Percentiles rank a stretch among this genome's conserved stretches.
phyloP scores from a whole-genome alignment of 2,329 filamentous ascomycete genomes.

The Coniochaeta sp. region DNA sequence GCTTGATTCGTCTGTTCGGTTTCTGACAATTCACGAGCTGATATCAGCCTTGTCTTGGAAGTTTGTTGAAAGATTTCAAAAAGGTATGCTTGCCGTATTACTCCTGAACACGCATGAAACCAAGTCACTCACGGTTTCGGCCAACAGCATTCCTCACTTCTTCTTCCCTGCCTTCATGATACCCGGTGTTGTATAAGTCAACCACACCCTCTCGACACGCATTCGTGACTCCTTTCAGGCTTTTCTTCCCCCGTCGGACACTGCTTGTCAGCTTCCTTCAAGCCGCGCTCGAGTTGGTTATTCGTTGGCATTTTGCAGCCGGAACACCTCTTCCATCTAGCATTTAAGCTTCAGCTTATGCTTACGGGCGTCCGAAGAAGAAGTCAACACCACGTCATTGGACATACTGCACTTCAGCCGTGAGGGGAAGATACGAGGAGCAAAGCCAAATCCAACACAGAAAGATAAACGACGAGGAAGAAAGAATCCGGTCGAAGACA shows the following conservation, averaged over 20 bases:
- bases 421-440: not conserved
- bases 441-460: too few relatives aligned
- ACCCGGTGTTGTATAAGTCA: not conserved
- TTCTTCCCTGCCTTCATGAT: not conserved
- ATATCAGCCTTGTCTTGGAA: not conserved
- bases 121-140: not conserved
- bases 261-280: not conserved
- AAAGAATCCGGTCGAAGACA: not conserved
- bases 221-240: too few relatives aligned
- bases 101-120: not conserved
- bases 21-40: too few relatives aligned
- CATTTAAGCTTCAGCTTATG: not conserved
- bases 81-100: not conserved
- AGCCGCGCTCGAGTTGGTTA: not conserved
- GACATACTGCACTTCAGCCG: not conserved
- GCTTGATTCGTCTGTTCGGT: too few relatives aligned
- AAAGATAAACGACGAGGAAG: not conserved
- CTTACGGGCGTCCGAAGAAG: not conserved
- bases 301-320: not conserved
- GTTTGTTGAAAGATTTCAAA: not conserved
- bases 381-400: constrained; percentile 1
- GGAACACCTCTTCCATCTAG: not conserved
- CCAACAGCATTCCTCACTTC: not conserved
- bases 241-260: not conserved
- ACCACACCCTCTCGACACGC: not conserved